Percentiles rank a stretch among this genome's conserved stretches.
These are phyloP conservation scores for Monosporascus sp. DNA, from an alignment of 2,329 filamentous ascomycete genomes.

Conservation along the genomic window DNA sequence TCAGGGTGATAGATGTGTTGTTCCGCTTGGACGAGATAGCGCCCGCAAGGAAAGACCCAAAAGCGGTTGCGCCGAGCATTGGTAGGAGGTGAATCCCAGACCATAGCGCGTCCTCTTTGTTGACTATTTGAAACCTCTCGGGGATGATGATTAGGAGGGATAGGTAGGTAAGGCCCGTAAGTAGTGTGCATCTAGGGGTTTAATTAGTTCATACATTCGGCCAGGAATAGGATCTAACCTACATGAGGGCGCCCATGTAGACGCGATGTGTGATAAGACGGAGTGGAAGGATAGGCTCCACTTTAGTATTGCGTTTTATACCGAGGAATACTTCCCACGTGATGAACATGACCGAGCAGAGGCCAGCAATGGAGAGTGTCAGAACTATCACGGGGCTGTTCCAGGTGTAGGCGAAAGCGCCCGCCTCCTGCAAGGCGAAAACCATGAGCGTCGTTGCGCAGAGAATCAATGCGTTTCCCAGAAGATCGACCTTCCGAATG, in stretches of 20 bases:
- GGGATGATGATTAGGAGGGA: constrained; percentile 55
- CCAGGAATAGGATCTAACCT: constrained; percentile 17
- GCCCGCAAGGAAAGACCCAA: constrained; percentile 53
- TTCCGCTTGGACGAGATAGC: constrained; percentile 49
- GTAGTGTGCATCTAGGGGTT: constrained; percentile 43
- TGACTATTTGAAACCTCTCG: constrained; percentile 56
- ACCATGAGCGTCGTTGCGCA: constrained; percentile 49
- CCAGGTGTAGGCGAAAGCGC: constrained; percentile 48
- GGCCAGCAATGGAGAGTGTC: constrained; percentile 41
- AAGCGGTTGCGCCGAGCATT: constrained; percentile 50
- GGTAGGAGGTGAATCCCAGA: constrained; percentile 56
- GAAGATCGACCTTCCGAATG: constrained; percentile 45
- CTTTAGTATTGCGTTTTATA: constrained; percentile 28
- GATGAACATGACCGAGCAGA: constrained; percentile 45
- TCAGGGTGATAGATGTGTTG: constrained; percentile 46
- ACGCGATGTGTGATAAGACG: constrained; percentile 42
- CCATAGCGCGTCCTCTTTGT: constrained; percentile 45
- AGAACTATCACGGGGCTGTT: constrained; percentile 44
- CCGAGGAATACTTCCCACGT: constrained; percentile 47
- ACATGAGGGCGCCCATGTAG: constrained; percentile 48
- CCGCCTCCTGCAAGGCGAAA: constrained; percentile 53
- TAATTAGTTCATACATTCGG: too few relatives aligned
- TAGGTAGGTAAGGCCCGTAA: constrained; percentile 55
- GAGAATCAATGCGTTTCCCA: constrained; percentile 47
- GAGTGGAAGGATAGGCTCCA: constrained; percentile 53